These are phyloP conservation scores for Saccharomyces hybrid DNA, from an alignment of 1,139 yeast genomes.

Conservation along the genomic window DNA sequence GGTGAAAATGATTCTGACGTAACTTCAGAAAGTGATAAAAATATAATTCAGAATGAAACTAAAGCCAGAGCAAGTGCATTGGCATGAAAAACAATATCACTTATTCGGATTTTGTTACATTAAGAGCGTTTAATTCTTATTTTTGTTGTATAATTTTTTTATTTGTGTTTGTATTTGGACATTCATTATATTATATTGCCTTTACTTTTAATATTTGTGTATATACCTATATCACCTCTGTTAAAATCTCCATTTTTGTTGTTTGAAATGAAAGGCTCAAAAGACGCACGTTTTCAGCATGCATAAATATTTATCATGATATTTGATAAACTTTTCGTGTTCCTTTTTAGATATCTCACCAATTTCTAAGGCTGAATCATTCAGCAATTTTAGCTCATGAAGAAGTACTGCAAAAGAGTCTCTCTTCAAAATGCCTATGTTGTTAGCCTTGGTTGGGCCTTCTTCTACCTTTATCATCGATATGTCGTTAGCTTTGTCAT, in stretches of 20 bases:
- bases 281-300: conserved; percentile 26
- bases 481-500: conserved; percentile 1
- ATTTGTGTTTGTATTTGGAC: not conserved
- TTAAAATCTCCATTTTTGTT: not conserved
- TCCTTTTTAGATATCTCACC: conserved; percentile 19
- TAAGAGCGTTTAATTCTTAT: not conserved
- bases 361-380: conserved; percentile 14
- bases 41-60: not conserved
- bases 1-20: not conserved
- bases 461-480: conserved; percentile 7
- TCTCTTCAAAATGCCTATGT: conserved; percentile 12
- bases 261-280: conserved; percentile 6
- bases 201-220: not conserved
- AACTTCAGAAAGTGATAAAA: not conserved
- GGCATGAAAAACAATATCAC: not conserved
- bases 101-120: not conserved
- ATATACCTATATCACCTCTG: not conserved
- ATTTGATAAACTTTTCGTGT: conserved; percentile 15
- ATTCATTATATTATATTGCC: not conserved
- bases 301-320: conserved; percentile 24
- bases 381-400: conserved; percentile 15
- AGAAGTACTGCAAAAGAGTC: conserved; percentile 25
- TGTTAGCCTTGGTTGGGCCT: conserved; percentile 6
- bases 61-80: not conserved
- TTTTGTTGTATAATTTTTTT: not conserved